phyloP scores from a whole-genome alignment of 1,139 yeast species.

The Geotrichum fermentans region DNA sequence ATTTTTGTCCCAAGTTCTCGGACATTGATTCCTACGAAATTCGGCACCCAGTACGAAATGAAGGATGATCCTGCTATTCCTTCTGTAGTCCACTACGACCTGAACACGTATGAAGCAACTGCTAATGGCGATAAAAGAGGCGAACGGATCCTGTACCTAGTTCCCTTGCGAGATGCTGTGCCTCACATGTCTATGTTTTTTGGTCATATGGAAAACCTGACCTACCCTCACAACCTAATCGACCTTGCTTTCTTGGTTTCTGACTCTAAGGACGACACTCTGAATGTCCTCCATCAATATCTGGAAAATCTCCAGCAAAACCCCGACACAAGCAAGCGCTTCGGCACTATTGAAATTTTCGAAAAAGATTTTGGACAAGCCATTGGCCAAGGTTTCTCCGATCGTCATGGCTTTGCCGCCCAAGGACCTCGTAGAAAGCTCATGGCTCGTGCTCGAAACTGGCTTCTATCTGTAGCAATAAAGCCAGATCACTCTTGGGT shows the following conservation, averaged over 20 bases:
- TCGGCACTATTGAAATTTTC: constrained; percentile 54
- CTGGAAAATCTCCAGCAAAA: constrained; percentile 49
- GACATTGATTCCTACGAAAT: constrained; percentile 5
- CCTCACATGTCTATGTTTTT: constrained; percentile 63
- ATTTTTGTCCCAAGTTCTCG: constrained; percentile 4
- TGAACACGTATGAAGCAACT: constrained; percentile 47
- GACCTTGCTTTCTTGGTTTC: constrained; percentile 63
- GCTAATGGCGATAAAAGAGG: constrained; percentile 55
- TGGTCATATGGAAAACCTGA: constrained; percentile 52
- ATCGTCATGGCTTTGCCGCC: constrained; percentile 68
- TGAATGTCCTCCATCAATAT: constrained; percentile 45
- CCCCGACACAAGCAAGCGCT: constrained; percentile 56
- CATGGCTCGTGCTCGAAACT: constrained; percentile 70
- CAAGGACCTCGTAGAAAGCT: constrained; percentile 69
- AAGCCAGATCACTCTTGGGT: constrained; percentile 72
- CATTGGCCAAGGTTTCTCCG: constrained; percentile 78
- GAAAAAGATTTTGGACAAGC: constrained; percentile 64
- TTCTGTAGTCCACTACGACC: constrained; percentile 52
- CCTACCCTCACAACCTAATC: constrained; percentile 62
- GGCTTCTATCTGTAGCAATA: constrained; percentile 59
- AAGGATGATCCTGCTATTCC: constrained; percentile 31
- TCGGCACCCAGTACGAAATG: constrained; percentile 18
- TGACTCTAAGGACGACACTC: constrained; percentile 64
- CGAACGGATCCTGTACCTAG: constrained; percentile 58
- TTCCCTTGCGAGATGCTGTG: constrained; percentile 71